A percentile compares a stretch with the other conserved stretches of the same genome.
These are phyloP conservation scores for Citrullus mucosospermus DNA, from an alignment of 306 rosid genomes.

Conservation along the genomic window DNA sequence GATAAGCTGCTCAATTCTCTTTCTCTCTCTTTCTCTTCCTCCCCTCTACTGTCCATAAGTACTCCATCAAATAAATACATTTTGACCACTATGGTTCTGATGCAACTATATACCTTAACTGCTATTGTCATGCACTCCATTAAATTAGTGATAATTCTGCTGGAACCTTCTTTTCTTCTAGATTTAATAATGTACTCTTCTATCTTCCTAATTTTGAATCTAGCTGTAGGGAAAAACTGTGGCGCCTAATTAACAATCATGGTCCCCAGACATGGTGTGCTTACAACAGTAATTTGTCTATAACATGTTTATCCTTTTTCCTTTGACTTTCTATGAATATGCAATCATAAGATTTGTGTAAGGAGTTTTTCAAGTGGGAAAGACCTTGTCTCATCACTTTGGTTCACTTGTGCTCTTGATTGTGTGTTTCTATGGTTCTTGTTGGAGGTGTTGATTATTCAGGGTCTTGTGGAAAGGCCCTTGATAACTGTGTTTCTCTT, in stretches of 20 bases:
- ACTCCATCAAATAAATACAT: not conserved
- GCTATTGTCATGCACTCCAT: not conserved
- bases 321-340: not conserved
- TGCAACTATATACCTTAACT: conserved; percentile 7
- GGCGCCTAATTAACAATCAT: not conserved
- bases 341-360: not conserved
- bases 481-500: conserved; percentile 6
- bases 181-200: not conserved
- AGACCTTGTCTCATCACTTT: not conserved
- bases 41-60: not conserved
- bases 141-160: not conserved
- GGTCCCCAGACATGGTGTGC: not conserved
- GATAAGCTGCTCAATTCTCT: conserved; percentile 5
- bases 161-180: not conserved
- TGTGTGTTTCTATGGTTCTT: not conserved
- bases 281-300: not conserved
- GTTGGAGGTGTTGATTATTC: not conserved
- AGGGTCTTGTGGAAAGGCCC: not conserved
- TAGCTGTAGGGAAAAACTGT: not conserved
- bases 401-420: not conserved
- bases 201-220: not conserved
- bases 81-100: not conserved
- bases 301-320: not conserved
- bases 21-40: not conserved
- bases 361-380: not conserved